Conservation (phyloP, 805 yeast genomes). For the Middelhovenomyces tepae region DNA sequence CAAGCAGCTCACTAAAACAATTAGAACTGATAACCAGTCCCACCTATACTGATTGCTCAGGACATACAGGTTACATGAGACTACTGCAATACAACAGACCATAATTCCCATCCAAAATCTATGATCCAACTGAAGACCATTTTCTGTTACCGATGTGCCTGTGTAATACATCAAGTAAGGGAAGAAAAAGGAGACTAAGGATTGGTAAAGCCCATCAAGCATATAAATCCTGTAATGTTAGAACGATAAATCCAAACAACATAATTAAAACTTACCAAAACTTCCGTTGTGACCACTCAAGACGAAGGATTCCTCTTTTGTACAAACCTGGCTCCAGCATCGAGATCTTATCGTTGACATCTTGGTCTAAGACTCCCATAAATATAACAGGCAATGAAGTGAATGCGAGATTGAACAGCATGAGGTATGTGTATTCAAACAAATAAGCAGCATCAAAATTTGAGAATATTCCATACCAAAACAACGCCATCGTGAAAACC, state of each 20-base stretch:
- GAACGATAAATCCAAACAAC: too few species aligned
- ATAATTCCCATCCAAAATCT: constrained; percentile 65
- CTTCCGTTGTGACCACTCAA: constrained; percentile 51
- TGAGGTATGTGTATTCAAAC: constrained; percentile 68
- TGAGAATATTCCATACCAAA: constrained; percentile 67
- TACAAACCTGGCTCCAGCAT: constrained; percentile 64
- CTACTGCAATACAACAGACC: constrained; percentile 51
- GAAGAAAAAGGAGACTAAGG: constrained; percentile 59
- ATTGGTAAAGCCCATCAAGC: constrained; percentile 69
- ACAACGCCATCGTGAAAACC: constrained; percentile 61
- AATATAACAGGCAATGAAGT: constrained; percentile 72
- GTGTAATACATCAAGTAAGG: constrained; percentile 50
- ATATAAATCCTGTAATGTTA: too few species aligned
- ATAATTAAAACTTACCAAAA: constrained; percentile 37
- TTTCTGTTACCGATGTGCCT: constrained; percentile 32
- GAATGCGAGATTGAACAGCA: constrained; percentile 72
- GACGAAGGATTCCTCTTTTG: constrained; percentile 54
- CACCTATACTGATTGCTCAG: constrained; percentile 62
- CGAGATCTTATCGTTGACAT: constrained; percentile 56
- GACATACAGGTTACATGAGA: constrained; percentile 58
- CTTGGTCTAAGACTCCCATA: constrained; percentile 68
- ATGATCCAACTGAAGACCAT: constrained; percentile 53
- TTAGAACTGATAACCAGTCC: constrained; percentile 60
- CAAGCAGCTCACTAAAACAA: constrained; percentile 46
- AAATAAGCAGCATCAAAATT: constrained; percentile 69